Conservation (phyloP, 805 yeast species). For the Kazachstania africana region DNA sequence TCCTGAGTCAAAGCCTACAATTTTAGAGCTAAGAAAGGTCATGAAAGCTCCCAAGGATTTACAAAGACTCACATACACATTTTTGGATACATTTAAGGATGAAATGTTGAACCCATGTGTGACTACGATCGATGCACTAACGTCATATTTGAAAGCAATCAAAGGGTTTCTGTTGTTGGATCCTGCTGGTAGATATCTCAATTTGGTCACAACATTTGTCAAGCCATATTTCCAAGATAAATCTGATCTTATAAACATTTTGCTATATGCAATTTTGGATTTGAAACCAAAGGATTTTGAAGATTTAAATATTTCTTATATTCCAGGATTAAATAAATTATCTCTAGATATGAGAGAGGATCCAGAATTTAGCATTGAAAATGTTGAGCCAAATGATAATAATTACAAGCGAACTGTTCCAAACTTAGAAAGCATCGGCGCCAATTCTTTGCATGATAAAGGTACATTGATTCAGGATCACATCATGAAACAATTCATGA, state of each 20-base stretch:
- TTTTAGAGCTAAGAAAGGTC: slow-evolving; percentile 50
- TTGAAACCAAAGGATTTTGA: slow-evolving; percentile 11
- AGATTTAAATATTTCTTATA: slow-evolving; percentile 2
- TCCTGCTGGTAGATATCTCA: slow-evolving; percentile 74
- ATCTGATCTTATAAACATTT: slow-evolving; percentile 54
- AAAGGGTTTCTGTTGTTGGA: slow-evolving; percentile 66
- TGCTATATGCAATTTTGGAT: slow-evolving; percentile 63
- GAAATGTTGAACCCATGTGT: slow-evolving; percentile 65
- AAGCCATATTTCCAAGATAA: slow-evolving; percentile 51
- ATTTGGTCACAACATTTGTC: slow-evolving; percentile 67
- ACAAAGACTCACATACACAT: slow-evolving; percentile 8
- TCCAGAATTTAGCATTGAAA: background rate
- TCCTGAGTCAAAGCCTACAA: slow-evolving; percentile 41
- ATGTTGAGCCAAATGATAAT: too few relatives aligned
- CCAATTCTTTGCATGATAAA: too few relatives aligned
- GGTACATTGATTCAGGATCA: slow-evolving; percentile 8
- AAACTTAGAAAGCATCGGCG: too few relatives aligned
- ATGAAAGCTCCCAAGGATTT: slow-evolving; percentile 27
- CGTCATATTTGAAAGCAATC: slow-evolving; percentile 59
- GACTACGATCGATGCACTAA: slow-evolving; percentile 60
- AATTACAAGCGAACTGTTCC: too few relatives aligned
- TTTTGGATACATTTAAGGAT: slow-evolving; percentile 12
- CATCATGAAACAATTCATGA: slow-evolving; percentile 12
- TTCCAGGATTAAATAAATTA: slow-evolving; percentile 3
- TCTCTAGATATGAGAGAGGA: slow-evolving; percentile 33